phyloP scores from a whole-genome alignment of 805 yeast genomes.

The Priceomyces melissophilus region DNA sequence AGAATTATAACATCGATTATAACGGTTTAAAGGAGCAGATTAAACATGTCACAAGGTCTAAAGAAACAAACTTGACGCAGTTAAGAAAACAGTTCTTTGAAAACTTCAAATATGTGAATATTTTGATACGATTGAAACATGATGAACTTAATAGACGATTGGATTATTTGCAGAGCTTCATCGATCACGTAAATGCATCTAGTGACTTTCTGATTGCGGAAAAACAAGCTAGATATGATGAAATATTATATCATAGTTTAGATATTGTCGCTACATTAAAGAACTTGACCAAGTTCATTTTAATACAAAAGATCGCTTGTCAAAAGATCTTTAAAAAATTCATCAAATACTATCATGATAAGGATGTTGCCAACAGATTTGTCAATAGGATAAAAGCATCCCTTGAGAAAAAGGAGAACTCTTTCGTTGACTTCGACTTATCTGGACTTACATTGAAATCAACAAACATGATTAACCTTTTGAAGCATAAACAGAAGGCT shows the following conservation, averaged over 20 bases:
- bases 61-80: slow-evolving; percentile 25
- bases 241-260: slow-evolving; percentile 35
- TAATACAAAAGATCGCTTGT: slow-evolving; percentile 70
- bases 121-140: slow-evolving; percentile 64
- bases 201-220: not conserved
- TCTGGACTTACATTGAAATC: slow-evolving; percentile 60
- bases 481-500: slow-evolving; percentile 12
- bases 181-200: slow-evolving; percentile 4
- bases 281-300: slow-evolving; percentile 64
- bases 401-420: slow-evolving; percentile 42
- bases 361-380: slow-evolving; percentile 18
- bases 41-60: slow-evolving; percentile 46
- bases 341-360: slow-evolving; percentile 39
- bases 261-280: slow-evolving; percentile 49
- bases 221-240: slow-evolving; percentile 19
- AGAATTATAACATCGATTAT: slow-evolving; percentile 76
- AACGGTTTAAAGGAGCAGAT: slow-evolving; percentile 70
- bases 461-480: slow-evolving; percentile 28
- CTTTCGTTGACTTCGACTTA: slow-evolving; percentile 61
- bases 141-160: slow-evolving; percentile 59
- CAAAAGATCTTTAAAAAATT: slow-evolving; percentile 73
- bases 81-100: slow-evolving; percentile 42
- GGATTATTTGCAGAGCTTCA: slow-evolving; percentile 22
- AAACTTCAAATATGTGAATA: slow-evolving; percentile 57
- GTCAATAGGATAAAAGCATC: slow-evolving; percentile 26